Evolutionary conservation across 1,284 basidiomycete species (phyloP).

Genomic region (Mycosarcoma mackinlayi): DNA sequence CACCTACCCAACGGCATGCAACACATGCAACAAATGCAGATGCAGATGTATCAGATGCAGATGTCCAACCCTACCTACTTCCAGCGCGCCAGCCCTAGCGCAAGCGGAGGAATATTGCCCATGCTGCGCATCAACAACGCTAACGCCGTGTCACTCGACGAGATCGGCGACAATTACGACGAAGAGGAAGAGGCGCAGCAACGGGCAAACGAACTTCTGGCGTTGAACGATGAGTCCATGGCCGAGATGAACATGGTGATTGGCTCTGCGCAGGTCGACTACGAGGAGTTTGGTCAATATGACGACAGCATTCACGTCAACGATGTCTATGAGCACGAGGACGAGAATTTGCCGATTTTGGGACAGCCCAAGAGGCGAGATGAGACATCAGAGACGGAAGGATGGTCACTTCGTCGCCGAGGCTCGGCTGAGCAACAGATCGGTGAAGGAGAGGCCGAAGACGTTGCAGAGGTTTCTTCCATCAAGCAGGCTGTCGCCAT

Average conservation of each 20-base stretch:
- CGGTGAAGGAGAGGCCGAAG: slow-evolving; percentile 29
- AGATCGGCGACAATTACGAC: slow-evolving; percentile 53
- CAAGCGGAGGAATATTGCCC: slow-evolving; percentile 14
- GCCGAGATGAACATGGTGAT: slow-evolving; percentile 62
- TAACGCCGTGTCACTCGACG: slow-evolving; percentile 54
- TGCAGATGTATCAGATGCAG: slow-evolving; percentile 40
- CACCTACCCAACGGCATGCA: slow-evolving; percentile 31
- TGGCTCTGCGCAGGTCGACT: slow-evolving; percentile 48
- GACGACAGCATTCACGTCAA: slow-evolving; percentile 28
- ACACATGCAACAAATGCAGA: slow-evolving; percentile 37
- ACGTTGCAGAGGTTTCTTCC: slow-evolving; percentile 42
- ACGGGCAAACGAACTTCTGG: slow-evolving; percentile 38
- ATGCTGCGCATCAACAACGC: slow-evolving; percentile 45
- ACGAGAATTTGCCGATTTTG: slow-evolving; percentile 10
- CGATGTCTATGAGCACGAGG: slow-evolving; percentile 17
- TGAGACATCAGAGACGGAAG: not conserved
- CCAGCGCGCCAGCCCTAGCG: not conserved
- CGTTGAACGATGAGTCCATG: slow-evolving; percentile 60
- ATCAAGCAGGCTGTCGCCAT: slow-evolving; percentile 43
- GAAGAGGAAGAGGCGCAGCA: slow-evolving; percentile 27
- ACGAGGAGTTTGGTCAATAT: slow-evolving; percentile 27
- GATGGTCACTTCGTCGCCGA: slow-evolving; percentile 34
- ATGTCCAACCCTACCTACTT: slow-evolving; percentile 16
- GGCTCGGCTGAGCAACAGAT: slow-evolving; percentile 18
- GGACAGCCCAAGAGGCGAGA: slow-evolving; percentile 4